Percentiles rank a stretch among this genome's conserved stretches.
phyloP scores from a whole-genome alignment of 139 green algal species.

The Ostreobium quekettii region DNA sequence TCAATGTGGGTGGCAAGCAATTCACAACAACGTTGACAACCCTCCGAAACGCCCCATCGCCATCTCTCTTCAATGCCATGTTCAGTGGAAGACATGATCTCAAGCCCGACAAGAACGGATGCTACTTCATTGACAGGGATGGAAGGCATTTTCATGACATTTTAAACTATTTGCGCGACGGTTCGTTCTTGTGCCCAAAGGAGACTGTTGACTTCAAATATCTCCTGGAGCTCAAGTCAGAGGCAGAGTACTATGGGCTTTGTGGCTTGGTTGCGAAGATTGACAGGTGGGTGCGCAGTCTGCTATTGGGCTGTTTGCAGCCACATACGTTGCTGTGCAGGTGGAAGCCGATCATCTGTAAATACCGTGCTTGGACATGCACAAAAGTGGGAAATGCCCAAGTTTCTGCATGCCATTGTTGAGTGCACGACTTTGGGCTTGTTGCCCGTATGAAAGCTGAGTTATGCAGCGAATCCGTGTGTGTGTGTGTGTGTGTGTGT shows the following conservation, averaged over 20 bases:
- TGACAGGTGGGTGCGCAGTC: slow-evolving; percentile 36
- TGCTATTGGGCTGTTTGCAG: too few species aligned
- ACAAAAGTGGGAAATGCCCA: too few species aligned
- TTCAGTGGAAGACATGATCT: slow-evolving; percentile 46
- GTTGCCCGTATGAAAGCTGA: too few species aligned
- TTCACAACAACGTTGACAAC: slow-evolving; percentile 59
- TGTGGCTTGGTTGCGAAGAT: slow-evolving; percentile 43
- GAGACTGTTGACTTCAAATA: slow-evolving; percentile 54
- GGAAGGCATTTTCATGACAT: slow-evolving; percentile 56
- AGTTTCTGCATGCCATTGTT: too few species aligned
- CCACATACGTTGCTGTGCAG: too few species aligned
- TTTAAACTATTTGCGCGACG: slow-evolving; percentile 47
- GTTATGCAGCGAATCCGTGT: too few species aligned
- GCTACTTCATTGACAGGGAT: slow-evolving; percentile 59
- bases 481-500: too few species aligned
- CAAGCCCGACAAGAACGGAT: slow-evolving; percentile 32
- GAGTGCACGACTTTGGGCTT: too few species aligned
- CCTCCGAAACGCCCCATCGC: slow-evolving; percentile 45
- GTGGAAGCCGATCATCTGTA: too few species aligned
- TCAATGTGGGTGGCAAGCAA: slow-evolving; percentile 49
- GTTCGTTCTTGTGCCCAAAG: slow-evolving; percentile 44
- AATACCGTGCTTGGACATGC: too few species aligned
- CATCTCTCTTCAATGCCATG: slow-evolving; percentile 61
- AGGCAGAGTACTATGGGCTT: slow-evolving; percentile 64
- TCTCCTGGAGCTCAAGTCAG: slow-evolving; percentile 55